These are phyloP conservation scores for Mycena capillaripes DNA, from an alignment of 768 basidiomycete species.

Conservation along the genomic window DNA sequence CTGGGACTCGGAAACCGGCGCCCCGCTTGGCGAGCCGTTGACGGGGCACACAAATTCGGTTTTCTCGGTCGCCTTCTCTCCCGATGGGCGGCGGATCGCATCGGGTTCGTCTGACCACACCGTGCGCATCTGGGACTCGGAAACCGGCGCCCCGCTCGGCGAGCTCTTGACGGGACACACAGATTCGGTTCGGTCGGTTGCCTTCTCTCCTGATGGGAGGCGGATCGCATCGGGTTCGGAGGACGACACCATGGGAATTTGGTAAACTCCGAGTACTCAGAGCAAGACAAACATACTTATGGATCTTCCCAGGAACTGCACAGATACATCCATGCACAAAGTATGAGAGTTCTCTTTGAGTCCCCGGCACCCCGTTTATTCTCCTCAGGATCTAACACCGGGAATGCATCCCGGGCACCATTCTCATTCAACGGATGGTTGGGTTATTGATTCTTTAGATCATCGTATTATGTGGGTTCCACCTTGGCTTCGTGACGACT, in stretches of 20 bases:
- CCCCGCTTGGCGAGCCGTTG: too few species aligned
- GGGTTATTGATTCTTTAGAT: background rate
- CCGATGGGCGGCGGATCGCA: too few species aligned
- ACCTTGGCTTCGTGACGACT: background rate
- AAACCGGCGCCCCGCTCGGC: conserved; percentile 19
- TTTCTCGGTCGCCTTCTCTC: too few species aligned
- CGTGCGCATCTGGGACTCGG: conserved; percentile 44
- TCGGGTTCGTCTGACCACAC: conserved; percentile 33
- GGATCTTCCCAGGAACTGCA: background rate
- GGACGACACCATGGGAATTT: background rate
- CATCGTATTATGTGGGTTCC: conserved; percentile 7
- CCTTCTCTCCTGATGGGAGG: conserved; percentile 69
- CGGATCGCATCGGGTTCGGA: too few species aligned
- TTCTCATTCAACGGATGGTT: conserved; percentile 1
- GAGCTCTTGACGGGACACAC: conserved; percentile 33
- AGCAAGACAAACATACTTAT: background rate
- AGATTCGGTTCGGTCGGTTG: conserved; percentile 46
- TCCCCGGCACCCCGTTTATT: background rate
- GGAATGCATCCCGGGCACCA: conserved; percentile 2
- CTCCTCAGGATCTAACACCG: background rate
- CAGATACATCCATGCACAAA: background rate
- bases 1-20: too few species aligned
- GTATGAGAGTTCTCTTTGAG: background rate
- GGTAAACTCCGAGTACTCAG: background rate
- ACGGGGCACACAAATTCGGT: too few species aligned